Conservation (phyloP, 1,284 basidiomycete genomes). For the Lentinula novae-zelandiae region DNA sequence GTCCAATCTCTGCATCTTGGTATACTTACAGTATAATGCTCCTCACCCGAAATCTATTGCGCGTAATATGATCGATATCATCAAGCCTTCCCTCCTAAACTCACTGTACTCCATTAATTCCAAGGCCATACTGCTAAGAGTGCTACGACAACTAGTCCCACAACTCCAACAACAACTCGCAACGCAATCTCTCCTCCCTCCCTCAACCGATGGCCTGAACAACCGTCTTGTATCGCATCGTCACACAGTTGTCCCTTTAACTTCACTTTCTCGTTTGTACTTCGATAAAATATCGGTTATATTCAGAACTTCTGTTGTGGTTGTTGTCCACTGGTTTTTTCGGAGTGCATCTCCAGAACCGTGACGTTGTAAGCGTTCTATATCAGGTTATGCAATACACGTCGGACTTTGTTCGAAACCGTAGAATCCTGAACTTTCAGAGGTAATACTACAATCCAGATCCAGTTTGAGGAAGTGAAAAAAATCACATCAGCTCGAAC, state of each 20-base stretch:
- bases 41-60: neutral
- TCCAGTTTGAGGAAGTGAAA: too few species aligned
- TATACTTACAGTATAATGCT: neutral
- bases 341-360: too few species aligned
- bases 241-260: slow-evolving; percentile 77
- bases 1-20: neutral
- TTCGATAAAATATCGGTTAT: too few species aligned
- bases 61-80: neutral
- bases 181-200: slow-evolving; percentile 67
- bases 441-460: too few species aligned
- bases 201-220: slow-evolving; percentile 44
- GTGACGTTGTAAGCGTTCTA: too few species aligned
- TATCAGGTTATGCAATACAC: too few species aligned
- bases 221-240: slow-evolving; percentile 55
- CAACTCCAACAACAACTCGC: slow-evolving; percentile 60
- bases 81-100: neutral
- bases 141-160: slow-evolving; percentile 52
- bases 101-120: neutral
- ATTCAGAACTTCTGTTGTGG: too few species aligned
- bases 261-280: slow-evolving; percentile 51
- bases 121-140: slow-evolving; percentile 43
- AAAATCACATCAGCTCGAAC: too few species aligned
- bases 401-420: too few species aligned
- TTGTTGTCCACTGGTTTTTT: too few species aligned
- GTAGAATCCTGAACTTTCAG: too few species aligned